Evolutionary conservation across 2,329 filamentous ascomycete genomes (phyloP).

Genomic region (Lachnellula subtilissima): DNA sequence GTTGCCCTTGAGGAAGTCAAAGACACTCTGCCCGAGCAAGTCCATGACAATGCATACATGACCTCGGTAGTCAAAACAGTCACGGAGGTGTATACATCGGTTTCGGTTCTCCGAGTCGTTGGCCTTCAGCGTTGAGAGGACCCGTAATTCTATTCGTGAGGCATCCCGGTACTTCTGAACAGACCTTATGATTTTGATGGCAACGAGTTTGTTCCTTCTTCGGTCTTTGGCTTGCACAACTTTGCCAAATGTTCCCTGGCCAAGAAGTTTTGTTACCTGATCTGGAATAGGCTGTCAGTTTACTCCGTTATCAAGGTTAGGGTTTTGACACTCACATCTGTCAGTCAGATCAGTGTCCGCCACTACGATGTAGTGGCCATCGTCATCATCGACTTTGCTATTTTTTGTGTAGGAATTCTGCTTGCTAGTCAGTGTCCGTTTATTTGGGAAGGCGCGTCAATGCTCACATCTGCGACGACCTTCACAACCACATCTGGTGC

Average conservation of each 20-base stretch:
- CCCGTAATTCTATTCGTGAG: slow-evolving; percentile 87
- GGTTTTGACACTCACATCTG: slow-evolving; percentile 62
- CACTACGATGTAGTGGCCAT: slow-evolving; percentile 93
- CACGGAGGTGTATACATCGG: slow-evolving; percentile 90
- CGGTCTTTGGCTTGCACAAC: slow-evolving; percentile 89
- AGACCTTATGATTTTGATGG: slow-evolving; percentile 96
- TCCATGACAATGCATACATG: slow-evolving; percentile 87
- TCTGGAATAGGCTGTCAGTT: slow-evolving; percentile 49
- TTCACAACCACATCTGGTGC: slow-evolving; percentile 69
- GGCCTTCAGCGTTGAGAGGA: slow-evolving; percentile 83
- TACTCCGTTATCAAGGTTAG: too few species aligned
- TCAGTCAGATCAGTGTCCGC: slow-evolving; percentile 82
- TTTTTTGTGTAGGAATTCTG: slow-evolving; percentile 46
- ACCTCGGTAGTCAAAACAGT: slow-evolving; percentile 95
- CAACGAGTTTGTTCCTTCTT: slow-evolving; percentile 70
- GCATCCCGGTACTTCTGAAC: slow-evolving; percentile 98
- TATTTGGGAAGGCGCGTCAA: neutral
- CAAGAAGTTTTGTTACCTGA: slow-evolving; percentile 81
- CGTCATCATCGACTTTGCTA: slow-evolving; percentile 87
- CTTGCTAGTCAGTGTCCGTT: slow-evolving; percentile 10
- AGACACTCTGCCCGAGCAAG: slow-evolving; percentile 86
- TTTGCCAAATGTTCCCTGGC: slow-evolving; percentile 97
- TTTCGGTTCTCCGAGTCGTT: slow-evolving; percentile 93
- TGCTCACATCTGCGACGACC: slow-evolving; percentile 58
- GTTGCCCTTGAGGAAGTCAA: slow-evolving; percentile 96